Base-by-base conservation (phyloP, 495 filamentous ascomycete genomes). In the Oleoguttula mirabilis region DNA sequence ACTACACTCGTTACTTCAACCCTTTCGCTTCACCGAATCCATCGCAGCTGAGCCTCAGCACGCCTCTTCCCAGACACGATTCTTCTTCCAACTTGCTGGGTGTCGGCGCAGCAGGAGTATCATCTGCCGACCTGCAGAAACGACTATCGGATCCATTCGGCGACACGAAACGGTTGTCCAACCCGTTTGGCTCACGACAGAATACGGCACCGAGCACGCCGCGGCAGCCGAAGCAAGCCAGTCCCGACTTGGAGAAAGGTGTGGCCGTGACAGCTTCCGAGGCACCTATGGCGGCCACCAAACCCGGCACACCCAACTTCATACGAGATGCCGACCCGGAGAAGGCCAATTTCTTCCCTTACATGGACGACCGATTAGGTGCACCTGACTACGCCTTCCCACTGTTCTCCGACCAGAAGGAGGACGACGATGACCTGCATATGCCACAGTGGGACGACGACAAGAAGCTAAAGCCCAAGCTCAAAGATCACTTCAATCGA, bases 401-500 rank as follows among this genome's bases (percentile, higher is more conserved):
- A 1, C 48, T 69, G 4, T 62, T 65, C 21, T 28, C 43, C 1
- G 59, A 69, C 45, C 58, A 71, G 36, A 55, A 62, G 36, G 69
- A 71, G 40, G 56, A 49, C 5, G 69, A 72, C 40, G 69, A 72
- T 52, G 65, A 65, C 23, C 60, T 66, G 50, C 69, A 72, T 39
- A 63, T 65, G 56, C 69, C 69, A 14, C 25, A 44, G 22, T 59
- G 58, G 20, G 64, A 70, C 44, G 69, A 72, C 39, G 67, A 71
- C 43, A 40, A 55, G 0, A 54, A 41, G 19, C 61, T 58, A 48
- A 70, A 61, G 36, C 52, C 66, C 15, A 62, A 41, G 2, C 52
- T 54, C 20, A 56, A 41, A 31, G 65, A 69, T 14, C 65, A 66
- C 45, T 65, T 66, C 36, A 48, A 56, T 23, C 54, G 52, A 15